Evolutionary conservation across 495 filamentous ascomycete species (phyloP), one percentile per base, ranked within the genome.

Genomic region (Endocarpon pusillum): DNA sequence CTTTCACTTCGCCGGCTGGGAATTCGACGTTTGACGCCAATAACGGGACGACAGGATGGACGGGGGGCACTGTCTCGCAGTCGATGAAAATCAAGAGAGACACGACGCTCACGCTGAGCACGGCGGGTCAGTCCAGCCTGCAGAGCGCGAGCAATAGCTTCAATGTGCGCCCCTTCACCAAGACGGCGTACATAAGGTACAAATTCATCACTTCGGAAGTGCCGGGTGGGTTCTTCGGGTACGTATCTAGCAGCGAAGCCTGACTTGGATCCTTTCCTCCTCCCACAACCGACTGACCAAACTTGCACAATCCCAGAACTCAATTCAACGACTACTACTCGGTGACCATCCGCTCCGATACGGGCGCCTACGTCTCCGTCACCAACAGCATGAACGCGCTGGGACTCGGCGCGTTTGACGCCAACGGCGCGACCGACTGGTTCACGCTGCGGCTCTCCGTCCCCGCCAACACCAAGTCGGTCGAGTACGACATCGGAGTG

Each of bases 321-420:
- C 23, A 25, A 25, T 25, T 25, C 23, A 25, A 25, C 23, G 23
- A 25, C 23, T 25, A 25, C 23, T 25, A 25, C 23, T 25, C 23
- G 8, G 23, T 25, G 8, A 25, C 23, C 23, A 25, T 25, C 12
- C 23, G 23, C 8, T 25, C 23, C 8, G 23, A 25, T 25, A 25
- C 23, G 8, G 23, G 23, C 8, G 23, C 23, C 23, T 25, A 8
- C 23, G 23, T 25, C 8, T 8, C 23, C 8, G 23, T 25, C 23
- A 25, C 23, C 12, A 25, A 25, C 23, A 25, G 23, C 23, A 25
- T 25, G 23, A 25, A 25, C 23, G 23, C 23, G 8, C 23, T 25
- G 8, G 23, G 23, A 8, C 23, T 25, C 12, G 23, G 23, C 8
- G 23, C 23, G 8, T 25, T 25, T 12, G 23, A 25, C 23, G 23